phyloP scores from a whole-genome alignment of 176 grass and related monocot species.

The Triticum urartu region DNA sequence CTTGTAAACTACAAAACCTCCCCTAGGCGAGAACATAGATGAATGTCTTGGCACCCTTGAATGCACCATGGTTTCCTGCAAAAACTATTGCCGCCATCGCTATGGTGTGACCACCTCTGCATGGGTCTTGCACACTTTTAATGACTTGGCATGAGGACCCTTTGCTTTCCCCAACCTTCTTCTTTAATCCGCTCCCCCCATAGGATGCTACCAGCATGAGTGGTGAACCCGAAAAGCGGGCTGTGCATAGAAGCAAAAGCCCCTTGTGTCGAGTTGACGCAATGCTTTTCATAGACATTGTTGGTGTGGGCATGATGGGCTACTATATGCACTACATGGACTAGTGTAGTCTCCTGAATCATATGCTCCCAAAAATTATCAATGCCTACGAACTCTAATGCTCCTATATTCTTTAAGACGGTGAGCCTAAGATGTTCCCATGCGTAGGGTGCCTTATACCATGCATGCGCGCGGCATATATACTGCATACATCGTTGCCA shows the following conservation, averaged over 20 bases:
- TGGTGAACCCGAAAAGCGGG: constrained; percentile 39
- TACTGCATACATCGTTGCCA: neutral
- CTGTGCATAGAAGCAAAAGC: no score
- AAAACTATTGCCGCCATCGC: constrained; percentile 14
- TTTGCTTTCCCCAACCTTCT: constrained; percentile 40
- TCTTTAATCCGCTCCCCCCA: constrained; percentile 36
- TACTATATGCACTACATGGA: neutral
- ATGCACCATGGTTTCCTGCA: constrained; percentile 32
- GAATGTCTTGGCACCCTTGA: constrained; percentile 40
- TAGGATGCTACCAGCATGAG: constrained; percentile 43
- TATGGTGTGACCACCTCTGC: constrained; percentile 14
- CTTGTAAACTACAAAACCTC: constrained; percentile 4
- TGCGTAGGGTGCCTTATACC: neutral
- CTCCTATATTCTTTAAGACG: neutral
- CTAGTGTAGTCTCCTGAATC: constrained; percentile 16
- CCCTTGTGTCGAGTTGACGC: constrained; percentile 33
- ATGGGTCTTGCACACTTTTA: constrained; percentile 33
- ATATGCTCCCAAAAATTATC: neutral
- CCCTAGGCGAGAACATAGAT: constrained; percentile 26
- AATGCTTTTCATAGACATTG: constrained; percentile 29
- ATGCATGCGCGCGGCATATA: neutral
- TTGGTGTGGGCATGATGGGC: constrained; percentile 32
- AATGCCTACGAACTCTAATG: neutral
- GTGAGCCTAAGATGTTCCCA: neutral
- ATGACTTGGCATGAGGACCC: constrained; percentile 37